Conservation (phyloP, 345 rosid species). For the Hevea brasiliensis region DNA sequence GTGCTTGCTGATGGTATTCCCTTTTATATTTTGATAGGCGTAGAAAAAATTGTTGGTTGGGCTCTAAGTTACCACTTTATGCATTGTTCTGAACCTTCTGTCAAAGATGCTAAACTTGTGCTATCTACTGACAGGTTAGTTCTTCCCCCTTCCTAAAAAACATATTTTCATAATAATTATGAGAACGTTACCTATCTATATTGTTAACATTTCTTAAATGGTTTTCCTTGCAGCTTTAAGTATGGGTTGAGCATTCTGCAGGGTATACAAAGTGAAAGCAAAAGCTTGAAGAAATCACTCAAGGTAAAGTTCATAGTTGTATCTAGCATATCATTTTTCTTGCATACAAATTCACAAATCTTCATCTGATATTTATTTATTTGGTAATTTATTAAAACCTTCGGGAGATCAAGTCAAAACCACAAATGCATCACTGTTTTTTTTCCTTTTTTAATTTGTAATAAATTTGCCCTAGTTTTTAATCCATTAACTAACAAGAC, state of each 20-base stretch:
- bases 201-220: slow-evolving; percentile 15
- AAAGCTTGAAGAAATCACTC: slow-evolving; percentile 74
- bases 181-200: neutral
- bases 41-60: slow-evolving; percentile 95
- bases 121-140: slow-evolving; percentile 74
- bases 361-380: neutral
- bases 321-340: neutral
- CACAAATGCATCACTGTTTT: too few relatives aligned
- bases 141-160: neutral
- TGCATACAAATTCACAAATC: neutral
- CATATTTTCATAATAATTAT: neutral
- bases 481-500: too few relatives aligned
- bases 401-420: too few relatives aligned
- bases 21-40: slow-evolving; percentile 48
- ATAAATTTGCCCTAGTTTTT: too few relatives aligned
- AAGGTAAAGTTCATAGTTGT: slow-evolving; percentile 47
- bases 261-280: slow-evolving; percentile 67
- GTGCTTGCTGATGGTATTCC: slow-evolving; percentile 1
- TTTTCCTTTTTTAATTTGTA: too few relatives aligned
- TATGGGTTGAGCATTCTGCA: slow-evolving; percentile 71
- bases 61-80: slow-evolving; percentile 78
- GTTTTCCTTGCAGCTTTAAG: slow-evolving; percentile 51
- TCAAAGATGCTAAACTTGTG: slow-evolving; percentile 63
- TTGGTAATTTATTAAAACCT: too few relatives aligned
- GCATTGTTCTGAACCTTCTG: slow-evolving; percentile 59